Percentiles rank a stretch among this genome's conserved stretches.
phyloP scores from a whole-genome alignment of 148 eudicot species.

The Cornus florida region DNA sequence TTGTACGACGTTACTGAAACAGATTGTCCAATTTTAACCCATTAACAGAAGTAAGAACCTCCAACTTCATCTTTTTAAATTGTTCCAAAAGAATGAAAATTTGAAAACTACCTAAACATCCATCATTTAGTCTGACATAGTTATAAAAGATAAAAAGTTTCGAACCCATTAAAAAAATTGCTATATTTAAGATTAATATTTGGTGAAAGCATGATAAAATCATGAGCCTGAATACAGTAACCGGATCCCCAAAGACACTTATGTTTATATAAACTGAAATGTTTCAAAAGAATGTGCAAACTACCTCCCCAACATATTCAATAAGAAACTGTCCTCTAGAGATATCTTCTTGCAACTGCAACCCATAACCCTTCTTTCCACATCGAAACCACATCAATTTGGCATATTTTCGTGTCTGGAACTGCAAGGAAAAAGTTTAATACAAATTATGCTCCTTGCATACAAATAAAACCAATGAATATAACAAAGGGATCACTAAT shows the following conservation, averaged over 20 bases:
- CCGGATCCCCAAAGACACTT: background rate
- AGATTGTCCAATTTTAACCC: background rate
- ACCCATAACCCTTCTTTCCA: constrained; percentile 93
- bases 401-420: constrained; percentile 80
- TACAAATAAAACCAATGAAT: constrained; percentile 5
- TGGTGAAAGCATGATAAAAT: background rate
- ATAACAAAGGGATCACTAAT: background rate
- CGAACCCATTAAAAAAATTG: background rate
- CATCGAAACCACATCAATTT: constrained; percentile 66
- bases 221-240: constrained; percentile 6
- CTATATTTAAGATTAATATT: background rate
- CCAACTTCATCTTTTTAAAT: background rate
- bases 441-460: background rate
- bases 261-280: background rate
- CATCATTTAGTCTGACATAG: background rate
- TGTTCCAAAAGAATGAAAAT: background rate
- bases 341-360: constrained; percentile 72
- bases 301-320: constrained; percentile 99
- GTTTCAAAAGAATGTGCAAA: constrained; percentile 4
- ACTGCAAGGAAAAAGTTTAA: constrained; percentile 46
- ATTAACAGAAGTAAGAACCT: background rate
- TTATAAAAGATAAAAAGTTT: background rate
- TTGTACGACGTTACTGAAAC: background rate
- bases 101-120: background rate
- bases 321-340: constrained; percentile 82